A percentile compares a stretch with the other conserved stretches of the same genome.
Evolutionary conservation across 2,329 filamentous ascomycete species (phyloP).

Genomic region (Trichoderma afroharzianum): DNA sequence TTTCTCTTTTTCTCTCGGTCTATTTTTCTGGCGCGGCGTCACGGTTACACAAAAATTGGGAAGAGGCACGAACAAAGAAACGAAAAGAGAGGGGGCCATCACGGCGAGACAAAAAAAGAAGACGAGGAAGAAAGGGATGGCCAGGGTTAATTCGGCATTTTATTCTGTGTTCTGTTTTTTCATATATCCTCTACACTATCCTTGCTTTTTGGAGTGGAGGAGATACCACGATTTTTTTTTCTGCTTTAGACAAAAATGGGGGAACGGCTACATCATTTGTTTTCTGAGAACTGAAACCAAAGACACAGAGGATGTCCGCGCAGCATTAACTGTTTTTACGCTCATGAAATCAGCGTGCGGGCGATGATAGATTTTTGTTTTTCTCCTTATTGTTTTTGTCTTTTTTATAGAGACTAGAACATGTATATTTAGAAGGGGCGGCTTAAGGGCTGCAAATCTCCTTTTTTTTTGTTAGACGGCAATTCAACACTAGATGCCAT

Average conservation of each 20-base stretch:
- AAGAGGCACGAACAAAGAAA: not conserved
- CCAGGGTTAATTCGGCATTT: constrained; percentile 1
- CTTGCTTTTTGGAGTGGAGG: not conserved
- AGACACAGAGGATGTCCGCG: constrained; percentile 1
- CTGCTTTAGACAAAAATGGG: constrained; percentile 8
- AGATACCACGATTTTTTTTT: not conserved
- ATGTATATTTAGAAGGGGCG: constrained; percentile 5
- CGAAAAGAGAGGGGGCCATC: not conserved
- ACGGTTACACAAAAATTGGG: not conserved
- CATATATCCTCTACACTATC: not conserved
- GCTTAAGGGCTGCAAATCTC: not conserved
- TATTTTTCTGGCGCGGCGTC: constrained; percentile 7
- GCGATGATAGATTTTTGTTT: constrained; percentile 1
- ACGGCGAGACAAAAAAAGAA: not conserved
- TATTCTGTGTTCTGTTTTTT: not conserved
- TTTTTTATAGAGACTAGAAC: not conserved
- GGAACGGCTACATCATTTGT: not conserved
- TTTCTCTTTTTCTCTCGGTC: not conserved
- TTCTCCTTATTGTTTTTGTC: not conserved
- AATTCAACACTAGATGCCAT: not conserved
- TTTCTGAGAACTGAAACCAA: not conserved
- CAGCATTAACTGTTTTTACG: not conserved
- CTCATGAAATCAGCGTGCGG: constrained; percentile 7
- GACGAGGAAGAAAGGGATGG: not conserved
- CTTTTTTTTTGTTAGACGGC: not conserved